Evolutionary conservation across 495 filamentous ascomycete genomes (phyloP).

Genomic region (Aspergillus funiculosus): DNA sequence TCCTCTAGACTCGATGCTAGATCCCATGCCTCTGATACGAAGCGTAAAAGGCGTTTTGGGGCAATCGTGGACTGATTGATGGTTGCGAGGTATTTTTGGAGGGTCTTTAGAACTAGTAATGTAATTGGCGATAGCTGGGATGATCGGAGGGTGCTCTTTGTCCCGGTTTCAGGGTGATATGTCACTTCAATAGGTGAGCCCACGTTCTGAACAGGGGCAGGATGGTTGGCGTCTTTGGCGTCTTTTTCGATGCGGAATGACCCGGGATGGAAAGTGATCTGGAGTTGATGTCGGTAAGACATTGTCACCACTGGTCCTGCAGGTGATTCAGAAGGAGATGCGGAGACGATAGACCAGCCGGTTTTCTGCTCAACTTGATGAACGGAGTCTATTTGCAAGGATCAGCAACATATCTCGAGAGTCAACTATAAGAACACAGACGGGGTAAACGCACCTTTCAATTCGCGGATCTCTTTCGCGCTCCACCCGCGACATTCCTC

Average conservation of each 20-base stretch:
- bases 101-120: slow-evolving; percentile 35
- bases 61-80: slow-evolving; percentile 29
- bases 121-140: slow-evolving; percentile 29
- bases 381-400: slow-evolving; percentile 51
- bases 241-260: slow-evolving; percentile 43
- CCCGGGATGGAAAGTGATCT: slow-evolving; percentile 66
- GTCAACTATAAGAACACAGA: neutral
- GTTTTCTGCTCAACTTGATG: slow-evolving; percentile 59
- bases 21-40: slow-evolving; percentile 41
- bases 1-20: slow-evolving; percentile 36
- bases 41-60: slow-evolving; percentile 35
- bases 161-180: slow-evolving; percentile 16
- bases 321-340: slow-evolving; percentile 35
- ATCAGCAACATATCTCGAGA: neutral
- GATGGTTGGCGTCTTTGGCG: neutral
- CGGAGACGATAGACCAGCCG: slow-evolving; percentile 73
- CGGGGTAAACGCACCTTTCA: slow-evolving; percentile 55
- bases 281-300: slow-evolving; percentile 70
- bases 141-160: slow-evolving; percentile 1
- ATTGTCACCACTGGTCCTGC: slow-evolving; percentile 59
- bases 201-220: slow-evolving; percentile 12
- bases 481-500: slow-evolving; percentile 90
- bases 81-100: slow-evolving; percentile 29
- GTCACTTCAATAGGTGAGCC: slow-evolving; percentile 30
- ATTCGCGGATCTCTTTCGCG: slow-evolving; percentile 62